Evolutionary conservation across 1,139 yeast genomes (phyloP), one percentile per base, ranked within the genome.

Genomic region (Pichia sp.): DNA sequence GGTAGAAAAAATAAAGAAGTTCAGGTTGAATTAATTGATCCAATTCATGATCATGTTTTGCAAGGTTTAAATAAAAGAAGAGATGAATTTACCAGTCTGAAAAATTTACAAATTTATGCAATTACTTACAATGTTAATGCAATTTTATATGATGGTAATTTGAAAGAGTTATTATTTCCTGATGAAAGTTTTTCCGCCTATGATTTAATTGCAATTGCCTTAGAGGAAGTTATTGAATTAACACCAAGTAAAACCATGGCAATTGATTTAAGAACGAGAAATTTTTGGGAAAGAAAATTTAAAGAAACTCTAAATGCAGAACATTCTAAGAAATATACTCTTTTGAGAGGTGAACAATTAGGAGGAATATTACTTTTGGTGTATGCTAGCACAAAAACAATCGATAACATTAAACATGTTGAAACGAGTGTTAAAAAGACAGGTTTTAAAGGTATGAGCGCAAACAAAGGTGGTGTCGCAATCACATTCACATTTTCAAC

Each of bases 381-480:
- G 41, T 89, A 81, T 61, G 82, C 81, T 10, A 43, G 39, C 22
- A 78, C 78, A 47, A 69, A 78, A 1, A 80, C 82, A 52, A 72
- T 84, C 16, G 68, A 71, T 23, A 69, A 77, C 51, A 80, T 94
- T 29, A 82, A 81, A 34, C 81, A 82, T 53, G 80, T 87, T 22
- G 86, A 82, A 60, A 85, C 95, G 23, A 70, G 85, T 16, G 74
- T 78, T 35, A 92, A 87, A 56, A 92, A 92, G 56, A 92, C 98
- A 0, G 99, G 99, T 0, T 71, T 92, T 41, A 95, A 96, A 31
- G 97, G 97, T 10, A 78, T 87, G 53, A 83, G 96, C 42, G 97
- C 97, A 23, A 92, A 92, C 59, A 92, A 92, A 64, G 99, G 99
- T 30, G 97, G 92, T 1, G 83, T 90, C 45, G 90, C 95, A 0